Evolutionary conservation across 169 alveolate genomes (phyloP).

Genomic region (Blepharisma undulans): DNA sequence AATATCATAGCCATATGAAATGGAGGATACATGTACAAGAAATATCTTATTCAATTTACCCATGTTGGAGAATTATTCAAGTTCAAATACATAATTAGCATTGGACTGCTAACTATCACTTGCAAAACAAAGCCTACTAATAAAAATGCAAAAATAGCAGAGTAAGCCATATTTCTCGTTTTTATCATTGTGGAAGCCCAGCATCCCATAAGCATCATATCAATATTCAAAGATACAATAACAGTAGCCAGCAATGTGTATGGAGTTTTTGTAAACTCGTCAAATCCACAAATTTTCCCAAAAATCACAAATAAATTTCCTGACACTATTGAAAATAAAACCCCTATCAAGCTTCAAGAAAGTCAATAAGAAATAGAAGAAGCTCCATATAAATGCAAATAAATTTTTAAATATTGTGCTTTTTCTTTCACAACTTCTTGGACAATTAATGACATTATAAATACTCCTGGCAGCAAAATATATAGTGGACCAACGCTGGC

Average conservation of each 20-base stretch:
- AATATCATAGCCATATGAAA: neutral
- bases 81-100: conserved; percentile 27
- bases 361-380: conserved; percentile 1
- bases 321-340: neutral
- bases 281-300: conserved; percentile 41
- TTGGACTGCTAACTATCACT: conserved; percentile 29
- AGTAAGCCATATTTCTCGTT: conserved; percentile 4
- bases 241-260: conserved; percentile 12
- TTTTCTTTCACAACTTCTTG: conserved; percentile 72
- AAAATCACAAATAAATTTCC: neutral
- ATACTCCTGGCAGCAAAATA: neutral
- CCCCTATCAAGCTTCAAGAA: neutral
- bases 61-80: conserved; percentile 35
- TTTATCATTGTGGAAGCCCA: conserved; percentile 22
- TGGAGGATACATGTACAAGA: conserved; percentile 24
- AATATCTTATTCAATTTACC: conserved; percentile 22
- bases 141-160: conserved; percentile 9
- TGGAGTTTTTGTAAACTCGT: conserved; percentile 54
- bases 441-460: conserved; percentile 39
- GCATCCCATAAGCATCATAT: conserved; percentile 37
- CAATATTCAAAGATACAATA: conserved; percentile 28
- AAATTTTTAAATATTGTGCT: conserved; percentile 42
- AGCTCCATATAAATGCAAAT: neutral
- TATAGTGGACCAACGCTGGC: conserved; percentile 3
- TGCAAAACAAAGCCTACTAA: conserved; percentile 37